Evolutionary conservation across 2,329 filamentous ascomycete genomes (phyloP), one percentile per base, ranked within the genome.

Genomic region (Gnomoniopsis sp.): DNA sequence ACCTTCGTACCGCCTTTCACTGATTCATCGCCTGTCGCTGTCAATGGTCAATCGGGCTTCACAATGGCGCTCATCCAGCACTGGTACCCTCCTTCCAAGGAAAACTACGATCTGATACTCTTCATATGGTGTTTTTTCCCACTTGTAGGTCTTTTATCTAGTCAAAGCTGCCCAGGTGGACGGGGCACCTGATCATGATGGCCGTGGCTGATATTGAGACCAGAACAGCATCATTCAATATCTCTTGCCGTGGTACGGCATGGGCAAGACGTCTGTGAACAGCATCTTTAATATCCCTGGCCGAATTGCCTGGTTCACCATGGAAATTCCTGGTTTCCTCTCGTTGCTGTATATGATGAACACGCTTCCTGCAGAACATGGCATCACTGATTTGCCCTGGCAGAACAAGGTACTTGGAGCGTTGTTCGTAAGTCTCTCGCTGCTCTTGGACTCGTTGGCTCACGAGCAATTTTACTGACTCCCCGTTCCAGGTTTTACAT

Each of bases 261-360:
- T 93, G 78, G 95, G 95, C 72, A 98, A 98, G 75, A 96, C 93
- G 2, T 96, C 91, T 3, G 81, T 86, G 19, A 69, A 80, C 3
- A 92, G 88, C 66, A 76, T 76, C 14, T 78, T 95, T 70, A 99
- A 99, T 75, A 74, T 98, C n/a, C 90, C 93, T 1, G 95, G 95
- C 62, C 90, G 90, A 66, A 77, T 91, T 63, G 92, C 86, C 59
- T 99, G 95, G 95, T 81, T 89, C 57, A 83, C 87, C 2, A 97
- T 97, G 91, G 95, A 99, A 73, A 77, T 83, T 15, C 87, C 90
- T 0, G 91, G 91, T 17, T 88, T 92, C 68, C 68, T 91, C 36
- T 89, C 87, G 14, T 76, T 97, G 59, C 73, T 95, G 57, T 97
- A 96, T 76, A 85, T 88, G 65, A 88, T 96, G 81, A 80, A 75